phyloP scores from a whole-genome alignment of 345 rosid genomes.

The Salix koriyanagi region DNA sequence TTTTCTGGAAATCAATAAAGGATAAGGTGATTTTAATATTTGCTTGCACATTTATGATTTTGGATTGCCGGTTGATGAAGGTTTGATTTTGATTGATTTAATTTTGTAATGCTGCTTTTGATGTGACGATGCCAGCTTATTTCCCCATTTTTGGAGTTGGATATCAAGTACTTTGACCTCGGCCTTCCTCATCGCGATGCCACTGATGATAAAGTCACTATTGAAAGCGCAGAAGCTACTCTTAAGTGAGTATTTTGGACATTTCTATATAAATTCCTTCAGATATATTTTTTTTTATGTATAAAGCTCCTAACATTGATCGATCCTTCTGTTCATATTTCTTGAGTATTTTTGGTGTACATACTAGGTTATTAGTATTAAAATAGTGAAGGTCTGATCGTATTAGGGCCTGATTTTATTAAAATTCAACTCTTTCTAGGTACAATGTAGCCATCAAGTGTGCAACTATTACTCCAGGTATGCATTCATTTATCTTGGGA shows the following conservation, averaged over 20 bases:
- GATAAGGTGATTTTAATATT: conserved; percentile 59
- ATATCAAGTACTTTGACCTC: conserved; percentile 23
- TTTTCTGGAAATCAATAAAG: conserved; percentile 92
- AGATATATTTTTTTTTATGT: not conserved
- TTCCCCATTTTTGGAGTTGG: conserved; percentile 20
- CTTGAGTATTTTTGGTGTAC: not conserved
- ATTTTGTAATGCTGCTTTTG: not conserved
- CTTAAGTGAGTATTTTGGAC: conserved; percentile 8
- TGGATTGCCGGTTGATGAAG: not conserved
- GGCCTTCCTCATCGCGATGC: conserved; percentile 24
- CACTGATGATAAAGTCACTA: conserved; percentile 21
- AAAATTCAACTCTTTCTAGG: conserved; percentile 1
- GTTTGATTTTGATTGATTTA: not conserved
- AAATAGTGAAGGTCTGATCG: not conserved
- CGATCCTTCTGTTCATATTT: not conserved
- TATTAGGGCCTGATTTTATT: not conserved
- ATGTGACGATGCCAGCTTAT: conserved; percentile 3
- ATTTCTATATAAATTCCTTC: not conserved
- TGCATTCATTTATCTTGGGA: not conserved
- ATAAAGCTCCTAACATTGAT: not conserved
- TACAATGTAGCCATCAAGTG: conserved; percentile 24
- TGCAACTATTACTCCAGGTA: conserved; percentile 22
- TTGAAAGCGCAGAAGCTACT: conserved; percentile 23
- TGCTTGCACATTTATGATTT: no score
- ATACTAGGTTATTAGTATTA: not conserved